Evolutionary conservation across 1,284 basidiomycete species (phyloP), one percentile per base, ranked within the genome.

Genomic region (Cutaneotrichosporon cutaneum): DNA sequence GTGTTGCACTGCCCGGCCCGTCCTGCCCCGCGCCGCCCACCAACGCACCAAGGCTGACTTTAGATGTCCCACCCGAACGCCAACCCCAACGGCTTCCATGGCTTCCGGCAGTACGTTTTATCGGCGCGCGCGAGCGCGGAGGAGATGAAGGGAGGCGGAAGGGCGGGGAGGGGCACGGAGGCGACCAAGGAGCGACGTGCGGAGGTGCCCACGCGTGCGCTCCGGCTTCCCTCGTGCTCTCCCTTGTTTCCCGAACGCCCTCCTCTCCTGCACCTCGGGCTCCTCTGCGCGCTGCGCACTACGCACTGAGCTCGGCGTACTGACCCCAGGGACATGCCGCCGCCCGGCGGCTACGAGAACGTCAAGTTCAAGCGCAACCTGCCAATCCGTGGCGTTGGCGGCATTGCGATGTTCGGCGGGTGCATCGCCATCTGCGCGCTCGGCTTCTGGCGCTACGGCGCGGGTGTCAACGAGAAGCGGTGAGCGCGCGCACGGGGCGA

Each of bases 301-400:
- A 1, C 39, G 39, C 39, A 18, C 32, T 53, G 8, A 13, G 7
- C 8, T 3, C 50, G 27, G 13, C 18, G 50, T 30, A 33, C 63
- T 61, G 32, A 65, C 55, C n/a, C 36, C 75, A 98, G 95, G 82
- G 95, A 99, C 78, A 90, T 99, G 87, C 94, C 94, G 72, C 94
- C 95, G 51, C 73, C 87, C 53, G 94, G 93, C 68, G 95, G 95
- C 6, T 99, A 96, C 82, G 92, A 91, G 77, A 82, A 89, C 51
- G 83, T 99, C 82, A 90, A 90, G 80, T 99, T 97, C 86, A 95
- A 94, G 82, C 90, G 95, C 67, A 95, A 95, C 81, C 85, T 99
- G 63, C 94, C 96, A 55, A 84, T 92, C 75, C 87, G 90, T 70
- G 96, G 96, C 10, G 94, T 94, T 53, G 88, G 92, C 58, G 94